These are phyloP conservation scores for Pythium brachiatum DNA, from an alignment of 352 stramenopile species.

Conservation along the genomic window DNA sequence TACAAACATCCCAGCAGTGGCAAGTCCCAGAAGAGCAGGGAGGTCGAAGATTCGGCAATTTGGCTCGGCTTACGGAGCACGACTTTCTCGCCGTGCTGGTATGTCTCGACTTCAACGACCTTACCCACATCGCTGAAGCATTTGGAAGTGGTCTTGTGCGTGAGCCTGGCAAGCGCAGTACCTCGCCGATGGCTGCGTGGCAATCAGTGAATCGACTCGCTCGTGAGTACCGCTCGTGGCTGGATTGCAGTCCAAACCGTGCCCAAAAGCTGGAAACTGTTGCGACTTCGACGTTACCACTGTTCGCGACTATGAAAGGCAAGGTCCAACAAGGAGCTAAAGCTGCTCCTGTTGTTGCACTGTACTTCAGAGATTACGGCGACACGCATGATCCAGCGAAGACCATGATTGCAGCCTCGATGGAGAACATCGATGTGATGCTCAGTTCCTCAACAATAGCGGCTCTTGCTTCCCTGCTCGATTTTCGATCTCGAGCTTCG, in stretches of 20 bases:
- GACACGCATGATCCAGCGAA: neutral
- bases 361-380: conserved; percentile 20
- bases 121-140: conserved; percentile 8
- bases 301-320: neutral
- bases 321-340: neutral
- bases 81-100: conserved; percentile 21
- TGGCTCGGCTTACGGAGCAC: conserved; percentile 15
- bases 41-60: conserved; percentile 7
- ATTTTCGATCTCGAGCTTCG: neutral
- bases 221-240: conserved; percentile 14
- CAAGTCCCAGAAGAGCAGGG: neutral
- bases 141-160: neutral
- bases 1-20: conserved; percentile 4
- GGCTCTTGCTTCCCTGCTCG: conserved; percentile 3
- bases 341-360: conserved; percentile 4
- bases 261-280: neutral
- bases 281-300: neutral
- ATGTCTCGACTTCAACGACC: conserved; percentile 18
- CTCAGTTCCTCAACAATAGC: conserved; percentile 12
- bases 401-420: conserved; percentile 8
- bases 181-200: conserved; percentile 20
- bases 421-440: conserved; percentile 22
- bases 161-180: neutral
- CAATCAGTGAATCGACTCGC: conserved; percentile 23
- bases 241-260: neutral